These are phyloP conservation scores for Metarhizium album DNA, from an alignment of 2,329 filamentous ascomycete species.

Conservation along the genomic window DNA sequence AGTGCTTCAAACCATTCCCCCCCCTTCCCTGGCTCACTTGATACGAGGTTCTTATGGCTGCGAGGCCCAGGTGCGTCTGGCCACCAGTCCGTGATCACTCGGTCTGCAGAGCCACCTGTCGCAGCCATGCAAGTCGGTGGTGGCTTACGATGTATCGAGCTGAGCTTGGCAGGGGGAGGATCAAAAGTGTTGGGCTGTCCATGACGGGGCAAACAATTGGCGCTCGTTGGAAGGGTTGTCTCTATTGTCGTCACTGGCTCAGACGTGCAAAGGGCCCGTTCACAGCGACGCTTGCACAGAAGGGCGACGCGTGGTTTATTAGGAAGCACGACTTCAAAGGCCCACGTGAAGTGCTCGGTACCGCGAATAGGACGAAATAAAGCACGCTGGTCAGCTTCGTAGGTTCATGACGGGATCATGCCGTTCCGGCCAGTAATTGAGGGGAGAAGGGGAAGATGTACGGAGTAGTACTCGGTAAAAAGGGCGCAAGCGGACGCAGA, in stretches of 20 bases:
- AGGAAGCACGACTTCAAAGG: neutral
- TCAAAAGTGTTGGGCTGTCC: neutral
- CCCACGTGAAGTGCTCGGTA: too few relatives aligned
- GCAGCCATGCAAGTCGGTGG: neutral
- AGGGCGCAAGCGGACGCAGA: neutral
- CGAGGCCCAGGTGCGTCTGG: neutral
- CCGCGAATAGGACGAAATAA: too few relatives aligned
- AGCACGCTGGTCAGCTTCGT: neutral
- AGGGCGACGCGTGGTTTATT: neutral
- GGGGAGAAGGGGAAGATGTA: neutral
- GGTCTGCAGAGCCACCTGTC: neutral
- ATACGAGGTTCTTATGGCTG: neutral
- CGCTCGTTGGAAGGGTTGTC: neutral
- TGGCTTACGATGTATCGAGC: neutral
- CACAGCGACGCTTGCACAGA: neutral
- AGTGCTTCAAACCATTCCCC: too few relatives aligned
- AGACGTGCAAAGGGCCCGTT: neutral
- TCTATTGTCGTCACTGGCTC: neutral
- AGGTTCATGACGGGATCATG: neutral
- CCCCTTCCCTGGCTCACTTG: too few relatives aligned
- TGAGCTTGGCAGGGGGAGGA: neutral
- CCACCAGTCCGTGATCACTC: neutral
- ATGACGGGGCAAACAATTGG: neutral
- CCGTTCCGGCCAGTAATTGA: neutral
- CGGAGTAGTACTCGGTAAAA: too few relatives aligned